These are phyloP conservation scores for Diaporthe ilicicola DNA, from an alignment of 2,329 filamentous ascomycete species.

Conservation along the genomic window DNA sequence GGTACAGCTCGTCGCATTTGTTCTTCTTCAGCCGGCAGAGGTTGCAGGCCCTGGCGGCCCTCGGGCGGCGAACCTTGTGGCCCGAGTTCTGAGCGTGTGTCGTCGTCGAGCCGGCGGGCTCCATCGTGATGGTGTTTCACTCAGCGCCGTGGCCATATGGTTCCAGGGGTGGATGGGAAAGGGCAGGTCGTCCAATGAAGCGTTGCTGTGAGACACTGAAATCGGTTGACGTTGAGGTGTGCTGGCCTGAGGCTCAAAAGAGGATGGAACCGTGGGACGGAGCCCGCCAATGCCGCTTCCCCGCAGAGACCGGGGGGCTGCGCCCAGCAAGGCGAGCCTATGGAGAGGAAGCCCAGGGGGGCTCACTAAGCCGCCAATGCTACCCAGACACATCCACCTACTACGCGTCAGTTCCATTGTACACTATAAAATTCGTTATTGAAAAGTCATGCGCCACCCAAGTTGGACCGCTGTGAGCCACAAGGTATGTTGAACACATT, in stretches of 20 bases:
- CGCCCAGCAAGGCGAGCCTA: neutral
- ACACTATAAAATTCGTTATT: neutral
- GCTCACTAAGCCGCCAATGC: neutral
- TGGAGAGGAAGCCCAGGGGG: neutral
- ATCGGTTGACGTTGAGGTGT: neutral
- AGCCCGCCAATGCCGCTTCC: constrained; percentile 8
- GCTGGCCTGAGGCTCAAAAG: constrained; percentile 21
- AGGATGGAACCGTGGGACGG: constrained; percentile 8
- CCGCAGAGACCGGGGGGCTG: constrained; percentile 4
- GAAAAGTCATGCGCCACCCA: neutral
- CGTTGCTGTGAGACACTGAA: constrained; percentile 10
- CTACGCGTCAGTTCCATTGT: neutral
- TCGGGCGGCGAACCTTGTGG: constrained; percentile 40
- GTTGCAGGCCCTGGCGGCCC: constrained; percentile 56
- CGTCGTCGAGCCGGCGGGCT: neutral
- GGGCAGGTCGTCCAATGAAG: neutral
- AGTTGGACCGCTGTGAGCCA: neutral
- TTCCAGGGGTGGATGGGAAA: neutral
- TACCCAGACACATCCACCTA: neutral
- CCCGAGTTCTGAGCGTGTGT: constrained; percentile 29
- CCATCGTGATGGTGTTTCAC: constrained; percentile 17
- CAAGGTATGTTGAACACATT: too few species aligned
- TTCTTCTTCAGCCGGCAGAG: constrained; percentile 57
- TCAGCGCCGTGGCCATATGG: neutral
- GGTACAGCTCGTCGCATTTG: constrained; percentile 52